Evolutionary conservation across 2,329 filamentous ascomycete species (phyloP).

Genomic region (Paraphoma chrysanthemicola): DNA sequence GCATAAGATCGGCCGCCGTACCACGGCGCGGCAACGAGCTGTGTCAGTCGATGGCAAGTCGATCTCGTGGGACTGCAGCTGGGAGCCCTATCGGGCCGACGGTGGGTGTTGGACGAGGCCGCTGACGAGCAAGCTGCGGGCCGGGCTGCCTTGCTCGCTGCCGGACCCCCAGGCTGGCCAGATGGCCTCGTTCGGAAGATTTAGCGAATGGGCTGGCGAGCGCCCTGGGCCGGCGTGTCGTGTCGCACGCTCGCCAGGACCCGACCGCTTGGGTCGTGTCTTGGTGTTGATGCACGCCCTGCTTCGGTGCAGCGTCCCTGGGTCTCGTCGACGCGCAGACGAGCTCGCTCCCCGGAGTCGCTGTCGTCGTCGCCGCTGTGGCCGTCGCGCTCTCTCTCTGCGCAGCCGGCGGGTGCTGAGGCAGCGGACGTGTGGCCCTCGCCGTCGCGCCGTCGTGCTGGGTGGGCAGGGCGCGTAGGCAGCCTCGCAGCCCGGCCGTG

Average conservation of each 20-base stretch:
- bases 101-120: background rate
- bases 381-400: too few relatives aligned
- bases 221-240: constrained; percentile 4
- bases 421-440: background rate
- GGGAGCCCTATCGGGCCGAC: background rate
- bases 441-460: too few relatives aligned
- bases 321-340: background rate
- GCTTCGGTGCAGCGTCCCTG: background rate
- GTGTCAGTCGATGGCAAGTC: too few relatives aligned
- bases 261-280: constrained; percentile 5
- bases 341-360: background rate
- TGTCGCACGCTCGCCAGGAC: background rate
- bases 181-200: background rate
- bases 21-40: background rate
- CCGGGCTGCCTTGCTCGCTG: background rate
- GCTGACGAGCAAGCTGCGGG: background rate
- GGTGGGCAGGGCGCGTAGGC: too few relatives aligned
- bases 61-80: too few relatives aligned
- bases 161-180: background rate
- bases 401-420: background rate
- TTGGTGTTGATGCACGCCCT: background rate
- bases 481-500: background rate
- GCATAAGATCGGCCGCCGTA: background rate
- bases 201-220: constrained; percentile 2
- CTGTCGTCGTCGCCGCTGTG: background rate